A percentile compares a stretch with the other conserved stretches of the same genome.
These are phyloP conservation scores for Vigna angularis DNA, from an alignment of 306 rosid species.

Conservation along the genomic window DNA sequence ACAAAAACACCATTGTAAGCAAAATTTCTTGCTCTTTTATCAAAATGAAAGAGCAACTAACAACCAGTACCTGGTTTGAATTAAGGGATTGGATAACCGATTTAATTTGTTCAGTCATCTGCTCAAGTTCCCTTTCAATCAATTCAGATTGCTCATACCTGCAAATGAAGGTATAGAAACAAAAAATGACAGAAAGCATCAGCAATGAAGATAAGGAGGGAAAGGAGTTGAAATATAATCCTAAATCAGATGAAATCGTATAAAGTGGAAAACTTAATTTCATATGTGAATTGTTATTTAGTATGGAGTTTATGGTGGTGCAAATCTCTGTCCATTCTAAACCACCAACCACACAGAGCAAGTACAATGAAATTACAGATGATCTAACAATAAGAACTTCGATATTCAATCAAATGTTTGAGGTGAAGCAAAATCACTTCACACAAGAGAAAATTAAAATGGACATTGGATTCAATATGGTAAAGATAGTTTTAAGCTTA, in stretches of 20 bases:
- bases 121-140: slow-evolving; percentile 91
- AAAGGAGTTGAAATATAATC: slow-evolving; percentile 10
- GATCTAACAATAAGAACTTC: neutral
- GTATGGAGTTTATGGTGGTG: neutral
- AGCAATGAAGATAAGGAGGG: slow-evolving; percentile 4
- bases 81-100: slow-evolving; percentile 85
- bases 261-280: slow-evolving; percentile 3
- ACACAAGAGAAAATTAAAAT: slow-evolving; percentile 12
- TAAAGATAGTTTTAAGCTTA: neutral
- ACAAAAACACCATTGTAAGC: slow-evolving; percentile 38
- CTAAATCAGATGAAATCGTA: neutral
- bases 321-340: slow-evolving; percentile 3
- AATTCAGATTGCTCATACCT: slow-evolving; percentile 97
- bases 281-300: neutral
- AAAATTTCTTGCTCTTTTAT: slow-evolving; percentile 3
- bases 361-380: neutral
- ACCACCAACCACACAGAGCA: neutral
- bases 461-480: slow-evolving; percentile 8
- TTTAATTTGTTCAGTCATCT: slow-evolving; percentile 95
- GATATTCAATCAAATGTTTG: neutral
- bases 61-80: slow-evolving; percentile 78
- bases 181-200: slow-evolving; percentile 19
- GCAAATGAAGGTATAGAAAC: neutral
- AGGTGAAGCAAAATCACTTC: neutral
- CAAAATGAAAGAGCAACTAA: slow-evolving; percentile 16